These are phyloP conservation scores for Ensete ventricosum DNA, from an alignment of 176 grass and related monocot genomes.

Conservation along the genomic window DNA sequence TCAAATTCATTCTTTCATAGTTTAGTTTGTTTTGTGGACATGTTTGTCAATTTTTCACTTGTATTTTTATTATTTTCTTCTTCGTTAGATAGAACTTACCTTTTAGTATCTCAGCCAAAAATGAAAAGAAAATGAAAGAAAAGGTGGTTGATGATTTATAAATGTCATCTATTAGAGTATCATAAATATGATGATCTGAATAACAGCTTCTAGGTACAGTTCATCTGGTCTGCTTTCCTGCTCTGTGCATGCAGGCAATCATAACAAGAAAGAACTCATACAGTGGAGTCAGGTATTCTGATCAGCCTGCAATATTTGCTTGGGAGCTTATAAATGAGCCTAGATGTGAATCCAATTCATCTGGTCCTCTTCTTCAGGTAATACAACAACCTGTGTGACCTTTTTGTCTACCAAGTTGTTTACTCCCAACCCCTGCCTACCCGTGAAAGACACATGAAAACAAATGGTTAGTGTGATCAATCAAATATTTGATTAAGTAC, in stretches of 20 bases:
- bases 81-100: too few species aligned
- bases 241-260: conserved; percentile 37
- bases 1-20: too few species aligned
- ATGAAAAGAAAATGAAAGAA: too few species aligned
- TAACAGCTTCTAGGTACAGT: neutral
- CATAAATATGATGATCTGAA: neutral
- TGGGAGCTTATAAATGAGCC: conserved; percentile 99
- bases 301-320: conserved; percentile 95
- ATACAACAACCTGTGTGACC: neutral
- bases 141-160: neutral
- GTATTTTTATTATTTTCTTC: too few species aligned
- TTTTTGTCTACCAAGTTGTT: neutral
- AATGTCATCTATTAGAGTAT: neutral
- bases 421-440: too few species aligned
- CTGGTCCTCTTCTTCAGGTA: conserved; percentile 73
- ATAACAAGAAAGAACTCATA: conserved; percentile 79
- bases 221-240: conserved; percentile 9
- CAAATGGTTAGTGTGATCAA: neutral
- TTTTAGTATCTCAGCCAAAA: too few species aligned
- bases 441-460: neutral
- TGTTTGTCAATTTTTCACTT: too few species aligned
- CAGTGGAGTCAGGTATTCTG: conserved; percentile 72
- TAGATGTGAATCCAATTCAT: conserved; percentile 70
- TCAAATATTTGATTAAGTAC: too few species aligned
- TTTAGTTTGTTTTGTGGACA: too few species aligned